phyloP scores from a whole-genome alignment of 306 rosid species.

The Pterocarpus macrocarpus region DNA sequence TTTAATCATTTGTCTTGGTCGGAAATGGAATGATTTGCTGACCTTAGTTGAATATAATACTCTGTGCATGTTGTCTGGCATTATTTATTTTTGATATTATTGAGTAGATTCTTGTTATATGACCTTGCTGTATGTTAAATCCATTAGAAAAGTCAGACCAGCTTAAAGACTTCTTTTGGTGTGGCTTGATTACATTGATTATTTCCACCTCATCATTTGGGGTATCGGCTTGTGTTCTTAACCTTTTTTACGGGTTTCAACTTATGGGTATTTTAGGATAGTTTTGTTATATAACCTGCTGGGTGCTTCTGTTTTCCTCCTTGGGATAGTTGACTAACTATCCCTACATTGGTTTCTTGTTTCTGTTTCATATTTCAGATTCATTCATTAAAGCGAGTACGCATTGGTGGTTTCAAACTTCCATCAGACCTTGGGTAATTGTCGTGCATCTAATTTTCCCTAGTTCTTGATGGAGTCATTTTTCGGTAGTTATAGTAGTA shows the following conservation, averaged over 20 bases:
- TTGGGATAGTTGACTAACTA: constrained; percentile 14
- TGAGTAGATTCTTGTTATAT: no score
- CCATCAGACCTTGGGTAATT: constrained; percentile 91
- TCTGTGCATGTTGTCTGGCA: no score
- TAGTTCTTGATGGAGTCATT: constrained; percentile 26
- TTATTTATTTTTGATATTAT: no score
- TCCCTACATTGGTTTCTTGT: constrained; percentile 12
- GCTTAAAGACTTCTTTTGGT: no score
- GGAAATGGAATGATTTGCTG: no score
- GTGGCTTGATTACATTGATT: no score
- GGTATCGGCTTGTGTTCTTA: constrained; percentile 2
- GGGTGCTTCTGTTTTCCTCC: constrained; percentile 7
- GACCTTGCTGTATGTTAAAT: no score
- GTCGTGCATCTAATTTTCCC: constrained; percentile 23
- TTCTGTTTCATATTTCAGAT: constrained; percentile 66
- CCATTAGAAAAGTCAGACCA: no score
- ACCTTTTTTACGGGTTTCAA: constrained; percentile 24
- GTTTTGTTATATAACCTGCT: constrained; percentile 3
- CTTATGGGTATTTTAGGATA: constrained; percentile 14
- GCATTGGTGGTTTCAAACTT: constrained; percentile 86
- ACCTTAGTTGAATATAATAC: no score
- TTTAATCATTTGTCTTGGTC: no score
- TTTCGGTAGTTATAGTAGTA: constrained; percentile 2
- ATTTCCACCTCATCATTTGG: constrained; percentile 1
- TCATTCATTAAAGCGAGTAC: constrained; percentile 85